Evolutionary conservation across 106 monocot species (phyloP).

Genomic region (Dioscorea alata): DNA sequence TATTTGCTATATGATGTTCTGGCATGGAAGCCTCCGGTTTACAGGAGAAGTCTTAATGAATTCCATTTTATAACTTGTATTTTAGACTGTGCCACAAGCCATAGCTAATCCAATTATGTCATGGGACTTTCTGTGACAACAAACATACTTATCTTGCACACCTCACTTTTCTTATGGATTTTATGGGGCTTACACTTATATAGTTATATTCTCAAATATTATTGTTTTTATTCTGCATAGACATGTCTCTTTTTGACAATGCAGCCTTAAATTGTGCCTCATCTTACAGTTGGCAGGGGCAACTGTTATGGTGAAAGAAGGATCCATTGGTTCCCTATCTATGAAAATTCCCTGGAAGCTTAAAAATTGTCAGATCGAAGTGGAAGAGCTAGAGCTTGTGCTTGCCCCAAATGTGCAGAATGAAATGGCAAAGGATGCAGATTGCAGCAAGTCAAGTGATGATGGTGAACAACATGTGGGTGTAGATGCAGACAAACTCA

Average conservation of each 20-base stretch:
- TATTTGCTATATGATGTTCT: too few species aligned
- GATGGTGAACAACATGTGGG: slow-evolving; percentile 14
- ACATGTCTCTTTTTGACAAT: background rate
- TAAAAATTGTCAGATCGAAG: slow-evolving; percentile 80
- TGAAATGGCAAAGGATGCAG: slow-evolving; percentile 5
- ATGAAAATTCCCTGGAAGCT: slow-evolving; percentile 76
- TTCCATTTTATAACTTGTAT: too few species aligned
- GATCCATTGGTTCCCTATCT: slow-evolving; percentile 77
- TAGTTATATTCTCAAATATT: background rate
- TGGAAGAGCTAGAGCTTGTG: slow-evolving; percentile 88
- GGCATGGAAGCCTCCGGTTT: too few species aligned
- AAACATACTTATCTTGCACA: background rate
- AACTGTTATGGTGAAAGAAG: slow-evolving; percentile 76
- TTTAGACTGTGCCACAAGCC: too few species aligned
- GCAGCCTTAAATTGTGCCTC: background rate
- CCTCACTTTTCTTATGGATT: background rate
- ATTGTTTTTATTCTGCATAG: background rate
- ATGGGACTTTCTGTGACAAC: background rate
- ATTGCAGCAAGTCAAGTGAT: slow-evolving; percentile 11
- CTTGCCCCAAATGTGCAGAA: slow-evolving; percentile 42
- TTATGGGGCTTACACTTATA: background rate
- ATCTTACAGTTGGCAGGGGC: slow-evolving; percentile 55
- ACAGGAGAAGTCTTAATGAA: too few species aligned
- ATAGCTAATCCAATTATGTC: background rate
- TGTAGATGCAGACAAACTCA: slow-evolving; percentile 23